Evolutionary conservation across 1,139 yeast species (phyloP), one percentile per base, ranked within the genome.

Genomic region (Saccharomycopsis crataegensis): DNA sequence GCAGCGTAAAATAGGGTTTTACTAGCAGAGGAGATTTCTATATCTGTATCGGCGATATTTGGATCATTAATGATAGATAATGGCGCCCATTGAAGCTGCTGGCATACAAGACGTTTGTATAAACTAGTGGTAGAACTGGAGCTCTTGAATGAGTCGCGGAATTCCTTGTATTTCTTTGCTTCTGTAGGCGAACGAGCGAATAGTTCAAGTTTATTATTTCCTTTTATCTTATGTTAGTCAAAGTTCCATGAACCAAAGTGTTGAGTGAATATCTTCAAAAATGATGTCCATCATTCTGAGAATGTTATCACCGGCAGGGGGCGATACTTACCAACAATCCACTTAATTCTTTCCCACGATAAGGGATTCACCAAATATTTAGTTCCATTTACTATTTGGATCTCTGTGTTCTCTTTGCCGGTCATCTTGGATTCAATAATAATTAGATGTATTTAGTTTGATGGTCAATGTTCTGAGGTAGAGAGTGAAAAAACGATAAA

Each of bases 1-100:
- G 55, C 42, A 36, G 59, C 47, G 1, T 53, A 46, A 46, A 63
- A 64, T 8, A 65, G 50, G 2, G 16, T 1, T 16, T 31, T 17
- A 7, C 44, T 8, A 17, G 17, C 31, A 7, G 45, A 22, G 3
- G 41, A n/a, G n/a, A 54, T 28, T 8, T 12, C n/a, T n/a, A 49
- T 43, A 28, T 46, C 48, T 17, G 31, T 33, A 43, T 52, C 57
- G 9, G 32, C 31, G 1, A 55, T 31, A 8, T n/a, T 14, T 14
- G 55, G 49, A 36, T 52, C 53, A 28, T 49, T 33, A 12, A 22
- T 37, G 12, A 34, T n/a, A 12, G 17, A 31, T 12, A 11, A 5
- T 6, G 53, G 51, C n/a, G 53, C 53, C 58, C 58, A 56, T 6
- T 43, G 12, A 7, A 56, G 48, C 41, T 54, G 55, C 14, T 49